Base-by-base conservation (phyloP, 164 flowering plant species). In the Annona cherimola region DNA sequence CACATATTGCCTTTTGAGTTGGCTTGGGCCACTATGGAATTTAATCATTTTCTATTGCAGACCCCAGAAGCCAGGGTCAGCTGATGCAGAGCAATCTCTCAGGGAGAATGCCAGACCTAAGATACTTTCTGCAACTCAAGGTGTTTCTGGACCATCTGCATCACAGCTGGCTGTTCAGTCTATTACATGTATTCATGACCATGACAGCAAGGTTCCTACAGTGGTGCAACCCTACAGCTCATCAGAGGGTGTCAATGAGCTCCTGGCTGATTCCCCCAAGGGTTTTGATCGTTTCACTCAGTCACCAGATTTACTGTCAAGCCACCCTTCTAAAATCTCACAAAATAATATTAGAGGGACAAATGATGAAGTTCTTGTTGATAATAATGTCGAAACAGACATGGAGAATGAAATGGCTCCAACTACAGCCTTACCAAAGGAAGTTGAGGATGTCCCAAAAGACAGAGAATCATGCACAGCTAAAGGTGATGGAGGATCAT, bases 171-270 rank as follows among this genome's bases (percentile, higher is more conserved):
- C 5, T 7, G 9, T 35, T 20, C 65, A 67, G n/a, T 50, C 72
- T 66, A 54, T 64, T 20, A 55, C 75, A 59, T 74, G 72, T 45
- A 14, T 63, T 55, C 64, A 74, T 57, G 57, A 9, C 14, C 71
- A 43, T 72, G 64, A 69, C 69, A 66, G 4, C 26, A 73, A 74
- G 66, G 64, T 42, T 19, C 45, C 74, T 43, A n/a, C 5, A 61
- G 73, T 57, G 66, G 63, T 43, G 16, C 70, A 77, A 45, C 71
- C 76, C 40, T 69, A 66, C 54, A 75, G 78, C 69, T 78, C 85
- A 50, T 79, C 82, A 19, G 76, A 45, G 0, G 77, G 78, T 68
- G 55, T 80, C 20, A 81, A 83, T 68, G 79, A 77, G 11, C 84
- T 66, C 70, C 67, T 84, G 73, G 82, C 78, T 43, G 83, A 84